Conservation (phyloP, 805 yeast genomes). For the Lipomyces kockii region DNA sequence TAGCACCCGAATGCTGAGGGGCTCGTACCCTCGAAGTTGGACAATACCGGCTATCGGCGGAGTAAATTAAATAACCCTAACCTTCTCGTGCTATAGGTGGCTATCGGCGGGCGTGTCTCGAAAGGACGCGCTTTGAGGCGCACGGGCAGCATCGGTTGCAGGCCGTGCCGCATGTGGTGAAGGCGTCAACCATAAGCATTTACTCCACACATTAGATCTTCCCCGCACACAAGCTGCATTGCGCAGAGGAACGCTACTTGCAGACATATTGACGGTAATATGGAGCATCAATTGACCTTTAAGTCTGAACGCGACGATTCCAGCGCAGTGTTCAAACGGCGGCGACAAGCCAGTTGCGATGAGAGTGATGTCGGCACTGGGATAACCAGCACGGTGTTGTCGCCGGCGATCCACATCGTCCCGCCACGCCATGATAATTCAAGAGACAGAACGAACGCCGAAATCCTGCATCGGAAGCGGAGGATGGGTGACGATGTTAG, state of each 20-base stretch:
- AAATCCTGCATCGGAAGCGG: neutral
- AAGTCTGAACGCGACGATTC: neutral
- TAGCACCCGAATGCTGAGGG: neutral
- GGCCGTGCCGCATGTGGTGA: neutral
- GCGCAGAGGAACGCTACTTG: neutral
- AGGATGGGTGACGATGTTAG: neutral
- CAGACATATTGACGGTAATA: neutral
- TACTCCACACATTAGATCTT: neutral
- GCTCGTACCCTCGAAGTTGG: neutral
- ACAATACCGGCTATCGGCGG: too few species aligned
- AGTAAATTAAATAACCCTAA: too few species aligned
- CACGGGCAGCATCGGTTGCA: neutral
- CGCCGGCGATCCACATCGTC: constrained; percentile 20
- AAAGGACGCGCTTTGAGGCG: neutral
- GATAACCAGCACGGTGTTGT: constrained; percentile 6
- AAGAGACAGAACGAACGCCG: neutral
- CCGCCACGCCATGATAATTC: constrained; percentile 11
- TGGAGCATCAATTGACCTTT: neutral
- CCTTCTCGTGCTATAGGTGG: too few species aligned
- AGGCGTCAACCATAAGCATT: neutral
- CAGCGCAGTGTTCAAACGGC: neutral
- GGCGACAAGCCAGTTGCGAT: neutral
- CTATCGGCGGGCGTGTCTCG: neutral
- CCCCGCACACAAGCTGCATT: neutral
- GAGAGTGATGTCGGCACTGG: neutral